Conservation (phyloP, 345 rosid species). For the Populus deltoides region DNA sequence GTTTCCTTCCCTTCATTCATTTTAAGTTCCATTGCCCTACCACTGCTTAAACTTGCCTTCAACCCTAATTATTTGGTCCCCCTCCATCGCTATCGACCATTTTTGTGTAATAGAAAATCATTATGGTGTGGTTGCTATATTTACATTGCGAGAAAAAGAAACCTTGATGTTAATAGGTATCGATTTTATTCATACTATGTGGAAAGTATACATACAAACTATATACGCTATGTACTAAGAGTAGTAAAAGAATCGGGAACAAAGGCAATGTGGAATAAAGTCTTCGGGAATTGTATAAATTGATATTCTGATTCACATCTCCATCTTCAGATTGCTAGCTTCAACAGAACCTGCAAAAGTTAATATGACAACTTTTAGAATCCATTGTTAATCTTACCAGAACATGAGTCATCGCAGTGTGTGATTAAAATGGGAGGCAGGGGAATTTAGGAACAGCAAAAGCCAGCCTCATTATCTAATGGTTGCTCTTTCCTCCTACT, state of each 20-base stretch:
- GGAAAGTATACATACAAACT: slow-evolving; percentile 34
- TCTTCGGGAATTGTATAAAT: slow-evolving; percentile 15
- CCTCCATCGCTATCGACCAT: slow-evolving; percentile 2
- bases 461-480: not conserved
- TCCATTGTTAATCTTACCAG: slow-evolving; percentile 3
- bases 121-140: not conserved
- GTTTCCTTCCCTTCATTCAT: slow-evolving; percentile 1
- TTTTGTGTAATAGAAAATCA: not conserved
- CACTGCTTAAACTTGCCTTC: slow-evolving; percentile 8
- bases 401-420: not conserved
- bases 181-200: slow-evolving; percentile 37
- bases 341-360: slow-evolving; percentile 50
- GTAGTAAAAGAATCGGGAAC: slow-evolving; percentile 30
- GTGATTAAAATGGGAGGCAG: not conserved
- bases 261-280: slow-evolving; percentile 18
- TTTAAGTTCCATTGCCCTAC: slow-evolving; percentile 9
- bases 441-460: not conserved
- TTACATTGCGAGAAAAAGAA: not conserved
- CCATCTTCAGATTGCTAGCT: slow-evolving; percentile 52
- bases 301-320: slow-evolving; percentile 39
- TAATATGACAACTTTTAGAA: not conserved
- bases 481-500: not conserved
- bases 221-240: slow-evolving; percentile 32
- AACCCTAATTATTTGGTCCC: slow-evolving; percentile 17
- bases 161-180: slow-evolving; percentile 25